Base-by-base conservation (phyloP, 805 yeast genomes). In the Wickerhamomyces bovis region DNA sequence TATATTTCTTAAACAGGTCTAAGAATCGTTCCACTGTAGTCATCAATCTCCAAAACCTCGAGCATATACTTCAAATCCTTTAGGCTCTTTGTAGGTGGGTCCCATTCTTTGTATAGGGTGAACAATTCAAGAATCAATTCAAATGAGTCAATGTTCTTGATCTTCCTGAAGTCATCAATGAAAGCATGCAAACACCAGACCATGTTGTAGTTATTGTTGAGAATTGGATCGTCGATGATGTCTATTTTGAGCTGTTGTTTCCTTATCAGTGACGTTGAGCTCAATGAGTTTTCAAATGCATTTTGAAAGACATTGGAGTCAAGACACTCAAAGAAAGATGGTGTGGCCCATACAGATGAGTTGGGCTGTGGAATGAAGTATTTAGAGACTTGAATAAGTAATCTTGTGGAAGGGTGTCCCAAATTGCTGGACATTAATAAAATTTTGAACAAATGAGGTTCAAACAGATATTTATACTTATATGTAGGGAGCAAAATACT, bases 401-500 rank as follows among this genome's bases (percentile, higher is more conserved):
- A 66, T 58, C 68, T 64, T 60, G 57, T 68, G 38, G 70, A 69
- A 42, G 66, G 63, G 46, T 69, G 71, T 0, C 84, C 84, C 45
- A 77, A 47, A 55, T 80, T 79, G 41, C 72, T 70, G 35, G 78
- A 62, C 43, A 72, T 70, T 43, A 81, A 63, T 42, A 81, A 67
- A 42, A 72, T 57, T 16, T 73, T 68, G 7, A 78, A 72, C 40
- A 79, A 42, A 4, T 65, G 52, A 49, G 70, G 50, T 64, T 75
- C 66, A 66, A 76, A 66, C 59, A 61, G 43, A 73, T 42, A 62
- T 49, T 40, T 51, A 42, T 33, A 76, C 56, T 39, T 9, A 0
- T 56, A 71, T 19, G 66, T 62, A 16, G 69, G 68, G 38, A 77
- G 71, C 54, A 73, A 77, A 31, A 80, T 68, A 11, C 78, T 76